Evolutionary conservation across 495 filamentous ascomycete genomes (phyloP).

Genomic region (Penicillium tannophilum): DNA sequence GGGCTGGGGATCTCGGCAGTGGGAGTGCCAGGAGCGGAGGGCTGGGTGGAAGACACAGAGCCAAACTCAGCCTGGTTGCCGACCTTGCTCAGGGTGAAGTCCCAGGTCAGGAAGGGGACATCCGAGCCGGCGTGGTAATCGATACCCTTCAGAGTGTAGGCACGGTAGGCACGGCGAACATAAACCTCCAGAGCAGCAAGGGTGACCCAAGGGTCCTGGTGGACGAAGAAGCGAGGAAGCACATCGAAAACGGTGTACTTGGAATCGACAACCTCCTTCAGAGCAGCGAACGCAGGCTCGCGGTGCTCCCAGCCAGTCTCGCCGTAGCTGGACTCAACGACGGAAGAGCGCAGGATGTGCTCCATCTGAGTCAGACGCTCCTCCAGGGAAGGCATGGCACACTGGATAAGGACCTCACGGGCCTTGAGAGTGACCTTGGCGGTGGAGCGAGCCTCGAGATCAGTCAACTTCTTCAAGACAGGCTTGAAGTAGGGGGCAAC

Average conservation of each 20-base stretch:
- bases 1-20: conserved; percentile 54
- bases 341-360: conserved; percentile 94
- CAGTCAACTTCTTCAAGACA: conserved; percentile 80
- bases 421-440: conserved; percentile 97
- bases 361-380: conserved; percentile 97
- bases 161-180: conserved; percentile 93
- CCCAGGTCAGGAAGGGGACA: conserved; percentile 86
- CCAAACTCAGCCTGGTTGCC: conserved; percentile 82
- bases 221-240: conserved; percentile 87
- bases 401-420: conserved; percentile 95
- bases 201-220: conserved; percentile 93
- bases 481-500: conserved; percentile 86
- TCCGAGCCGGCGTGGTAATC: conserved; percentile 85
- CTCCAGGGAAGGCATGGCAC: conserved; percentile 91
- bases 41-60: conserved; percentile 68
- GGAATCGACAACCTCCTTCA: conserved; percentile 97
- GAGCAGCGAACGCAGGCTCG: conserved; percentile 79
- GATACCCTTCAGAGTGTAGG: conserved; percentile 84
- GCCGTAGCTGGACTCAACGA: conserved; percentile 95
- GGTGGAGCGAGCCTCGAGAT: conserved; percentile 85
- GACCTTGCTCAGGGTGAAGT: conserved; percentile 90
- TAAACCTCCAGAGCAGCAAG: conserved; percentile 94
- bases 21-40: conserved; percentile 87
- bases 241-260: conserved; percentile 99
- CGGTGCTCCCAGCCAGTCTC: conserved; percentile 98